Base-by-base conservation (phyloP, 2,329 filamentous ascomycete genomes). In the Paecilomyces fulvus region DNA sequence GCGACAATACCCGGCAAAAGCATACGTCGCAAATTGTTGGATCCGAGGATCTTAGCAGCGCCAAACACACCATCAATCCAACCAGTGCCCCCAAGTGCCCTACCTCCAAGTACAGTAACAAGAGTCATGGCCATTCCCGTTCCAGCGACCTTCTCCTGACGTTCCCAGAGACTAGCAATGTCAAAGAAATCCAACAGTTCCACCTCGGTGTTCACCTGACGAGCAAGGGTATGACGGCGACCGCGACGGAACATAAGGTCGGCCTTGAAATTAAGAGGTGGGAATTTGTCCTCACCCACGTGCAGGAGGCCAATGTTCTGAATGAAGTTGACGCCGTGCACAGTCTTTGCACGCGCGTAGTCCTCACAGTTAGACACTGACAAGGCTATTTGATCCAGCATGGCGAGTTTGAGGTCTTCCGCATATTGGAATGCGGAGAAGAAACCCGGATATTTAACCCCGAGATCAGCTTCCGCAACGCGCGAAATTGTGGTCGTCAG, bases 161-260 rank as follows among this genome's bases (percentile, higher is more conserved):
- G 83, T 67, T 96, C 90, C 77, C 95, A 81, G 5, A 97, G 75
- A 10, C 85, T 88, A 17, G 85, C 81, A 71, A 91, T 80, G 72
- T 99, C 94, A 65, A 99, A 89, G 78, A 99, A 97, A 75, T 99
- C 94, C 82, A 82, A 88, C 0, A 96, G 65, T 67, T 99, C 92
- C 3, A 94, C 89, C 55, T 94, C 85, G 20, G 96, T 85, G 59
- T 96, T 85, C 14, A 97, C 86, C 67, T 95, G 87, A 61, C 90
- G 85, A 5, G 90, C 91, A 46, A 96, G 77, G 1, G 85, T 83
- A 70, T 99, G 90, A 58, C 86, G 83, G 66, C 88, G 88, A 46
- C 69, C 68, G 59, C 89, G 85, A 58, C 85, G 86, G 79, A 97
- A 99, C 94, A 99, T 97, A 68, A 92, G 84, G 64, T 96, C 91